Evolutionary conservation across 257 asterid species (phyloP), one percentile per base, ranked within the genome.

Genomic region (Capsicum chinense): DNA sequence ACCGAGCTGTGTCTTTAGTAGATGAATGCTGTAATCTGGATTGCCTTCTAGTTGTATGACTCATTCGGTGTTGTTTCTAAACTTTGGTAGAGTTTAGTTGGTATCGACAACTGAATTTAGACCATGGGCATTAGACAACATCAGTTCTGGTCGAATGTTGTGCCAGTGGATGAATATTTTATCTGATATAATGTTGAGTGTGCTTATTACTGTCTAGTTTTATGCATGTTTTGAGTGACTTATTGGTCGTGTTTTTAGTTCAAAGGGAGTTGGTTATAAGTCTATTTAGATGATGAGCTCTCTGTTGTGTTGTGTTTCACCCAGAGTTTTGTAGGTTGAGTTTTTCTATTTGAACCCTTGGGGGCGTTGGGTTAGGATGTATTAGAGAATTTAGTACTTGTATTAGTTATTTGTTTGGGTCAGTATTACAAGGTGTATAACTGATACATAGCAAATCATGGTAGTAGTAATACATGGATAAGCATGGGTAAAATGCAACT

Each of bases 11-110:
- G 1, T 74, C 60, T 26, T 9, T 42, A 69, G 50, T 9, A 14
- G 64, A 78, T 33, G 3, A 78, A 54, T 78, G 9, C 64, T 78
- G 64, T 78, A 78, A 33, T 78, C 14, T 78, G 82, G 14, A 54
- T 54, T 50, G 8, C 78, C 16, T 13, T 8, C 12, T 54, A 52
- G n/a, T 52, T 26, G 63, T 76, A 7, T 1, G 63, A 52, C 81
- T 74, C 60, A 19, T 39, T 35, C 15, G 50, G 33, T 78, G 66
- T 54, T 50, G 16, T 15, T 54, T 54, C 50, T 54, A 33, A 52
- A 56, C 64, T 26, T 4, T 19, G 21, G 15, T 8, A 78, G 12
- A 50, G 12, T 44, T 50, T 44, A 71, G 37, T 44, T 12, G 42
- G 81, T 17, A 12, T 26, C 52, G 44, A 5, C 57, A 6, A 15